A percentile compares a stretch with the other conserved stretches of the same genome.
These are phyloP conservation scores for Pneumocystis jirovecii DNA, from an alignment of 1,139 yeast genomes.

Conservation along the genomic window DNA sequence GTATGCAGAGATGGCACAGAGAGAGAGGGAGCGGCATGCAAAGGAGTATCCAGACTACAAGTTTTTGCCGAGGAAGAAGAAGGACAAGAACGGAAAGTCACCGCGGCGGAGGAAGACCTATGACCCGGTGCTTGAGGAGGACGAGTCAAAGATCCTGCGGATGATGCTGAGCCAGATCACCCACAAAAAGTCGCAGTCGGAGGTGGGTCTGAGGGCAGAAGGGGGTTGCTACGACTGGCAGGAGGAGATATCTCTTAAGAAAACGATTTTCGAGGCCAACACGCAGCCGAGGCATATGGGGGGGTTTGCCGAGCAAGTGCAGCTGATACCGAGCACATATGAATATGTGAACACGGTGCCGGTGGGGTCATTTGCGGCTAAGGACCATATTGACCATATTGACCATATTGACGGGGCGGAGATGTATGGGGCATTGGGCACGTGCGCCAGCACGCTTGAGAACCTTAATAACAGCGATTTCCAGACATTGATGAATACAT, in stretches of 20 bases:
- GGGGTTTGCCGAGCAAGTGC: neutral
- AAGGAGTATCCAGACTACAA: constrained; percentile 12
- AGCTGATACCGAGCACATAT: neutral
- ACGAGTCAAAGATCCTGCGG: neutral
- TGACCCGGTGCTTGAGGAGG: neutral
- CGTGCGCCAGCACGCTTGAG: neutral
- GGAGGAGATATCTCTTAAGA: neutral
- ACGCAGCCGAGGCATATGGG: neutral
- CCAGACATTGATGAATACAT: neutral
- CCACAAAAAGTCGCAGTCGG: neutral
- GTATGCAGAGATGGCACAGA: constrained; percentile 11
- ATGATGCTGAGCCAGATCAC: neutral
- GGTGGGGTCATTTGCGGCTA: too few species aligned
- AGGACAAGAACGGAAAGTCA: neutral
- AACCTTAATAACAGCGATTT: neutral
- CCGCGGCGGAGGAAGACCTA: neutral
- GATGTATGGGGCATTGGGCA: neutral
- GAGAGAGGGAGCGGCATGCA: constrained; percentile 7
- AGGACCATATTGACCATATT: too few species aligned
- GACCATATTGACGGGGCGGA: neutral
- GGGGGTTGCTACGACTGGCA: neutral
- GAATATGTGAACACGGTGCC: neutral
- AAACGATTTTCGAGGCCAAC: neutral
- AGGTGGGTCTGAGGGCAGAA: neutral
- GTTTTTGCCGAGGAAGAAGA: constrained; percentile 11